A percentile compares a stretch with the other conserved stretches of the same genome.
These are phyloP conservation scores for Bathelium albidoporum DNA, from an alignment of 495 filamentous ascomycete species.

Conservation along the genomic window DNA sequence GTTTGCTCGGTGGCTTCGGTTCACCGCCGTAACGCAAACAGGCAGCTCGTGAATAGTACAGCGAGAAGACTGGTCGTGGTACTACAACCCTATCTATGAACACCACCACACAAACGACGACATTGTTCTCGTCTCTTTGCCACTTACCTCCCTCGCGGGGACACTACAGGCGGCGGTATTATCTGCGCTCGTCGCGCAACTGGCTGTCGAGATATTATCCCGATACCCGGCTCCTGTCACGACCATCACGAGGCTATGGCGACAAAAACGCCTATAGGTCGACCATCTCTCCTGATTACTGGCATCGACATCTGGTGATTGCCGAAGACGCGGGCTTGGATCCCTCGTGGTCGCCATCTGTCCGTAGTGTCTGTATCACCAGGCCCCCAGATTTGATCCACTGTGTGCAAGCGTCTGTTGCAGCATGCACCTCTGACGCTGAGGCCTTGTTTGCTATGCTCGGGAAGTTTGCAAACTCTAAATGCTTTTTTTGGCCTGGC, in stretches of 20 bases:
- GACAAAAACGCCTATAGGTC: too few relatives aligned
- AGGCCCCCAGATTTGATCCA: background rate
- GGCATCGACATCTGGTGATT: background rate
- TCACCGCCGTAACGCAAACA: constrained; percentile 1
- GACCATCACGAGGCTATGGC: background rate
- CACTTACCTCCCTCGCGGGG: background rate
- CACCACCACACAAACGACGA: background rate
- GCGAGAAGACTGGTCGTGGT: background rate
- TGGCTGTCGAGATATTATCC: background rate
- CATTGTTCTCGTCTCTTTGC: background rate
- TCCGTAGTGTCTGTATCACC: background rate
- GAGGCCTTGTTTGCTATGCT: background rate
- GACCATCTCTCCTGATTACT: background rate
- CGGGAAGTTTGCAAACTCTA: background rate
- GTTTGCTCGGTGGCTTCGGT: constrained; percentile 3
- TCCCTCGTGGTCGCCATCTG: background rate
- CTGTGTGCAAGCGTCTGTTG: background rate
- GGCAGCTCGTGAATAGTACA: background rate
- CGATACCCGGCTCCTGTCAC: background rate
- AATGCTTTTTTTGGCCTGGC: background rate
- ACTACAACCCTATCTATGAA: constrained; percentile 1
- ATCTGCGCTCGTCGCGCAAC: background rate
- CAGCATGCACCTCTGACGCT: background rate
- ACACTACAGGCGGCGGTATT: background rate
- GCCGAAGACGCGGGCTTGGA: background rate